Evolutionary conservation across 1,284 basidiomycete genomes (phyloP).

Genomic region (Ceratobasidium theobromae): DNA sequence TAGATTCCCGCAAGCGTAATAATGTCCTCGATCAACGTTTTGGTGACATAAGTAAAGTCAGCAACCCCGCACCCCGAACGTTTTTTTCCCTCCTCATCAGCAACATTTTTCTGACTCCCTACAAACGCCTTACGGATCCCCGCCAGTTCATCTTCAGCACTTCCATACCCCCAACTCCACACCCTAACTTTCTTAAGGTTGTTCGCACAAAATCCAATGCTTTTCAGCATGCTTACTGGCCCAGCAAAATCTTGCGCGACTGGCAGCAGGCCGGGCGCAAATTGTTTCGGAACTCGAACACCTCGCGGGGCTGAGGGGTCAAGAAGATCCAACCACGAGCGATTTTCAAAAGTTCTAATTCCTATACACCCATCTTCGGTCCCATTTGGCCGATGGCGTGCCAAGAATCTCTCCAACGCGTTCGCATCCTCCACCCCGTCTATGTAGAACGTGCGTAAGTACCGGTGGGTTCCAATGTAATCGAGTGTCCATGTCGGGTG

Average conservation of each 20-base stretch:
- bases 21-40: constrained; percentile 25
- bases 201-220: constrained; percentile 17
- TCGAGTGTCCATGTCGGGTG: constrained; percentile 29
- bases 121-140: constrained; percentile 18
- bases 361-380: constrained; percentile 2
- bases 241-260: constrained; percentile 15
- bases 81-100: constrained; percentile 9
- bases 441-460: constrained; percentile 4
- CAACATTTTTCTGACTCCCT: constrained; percentile 4
- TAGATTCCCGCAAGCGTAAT: constrained; percentile 15
- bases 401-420: constrained; percentile 24
- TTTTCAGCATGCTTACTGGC: constrained; percentile 26
- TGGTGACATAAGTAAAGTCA: constrained; percentile 19
- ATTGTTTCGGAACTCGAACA: constrained; percentile 9
- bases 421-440: constrained; percentile 24
- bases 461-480: constrained; percentile 4
- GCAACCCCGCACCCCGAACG: constrained; percentile 1
- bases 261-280: constrained; percentile 21
- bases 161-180: constrained; percentile 30
- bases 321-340: constrained; percentile 23
- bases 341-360: constrained; percentile 10
- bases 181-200: constrained; percentile 13
- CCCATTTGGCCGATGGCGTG: constrained; percentile 13
- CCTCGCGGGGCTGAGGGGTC: constrained; percentile 22
- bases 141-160: constrained; percentile 22